These are phyloP conservation scores for Rosa chinensis DNA, from an alignment of 306 rosid species.

Conservation along the genomic window DNA sequence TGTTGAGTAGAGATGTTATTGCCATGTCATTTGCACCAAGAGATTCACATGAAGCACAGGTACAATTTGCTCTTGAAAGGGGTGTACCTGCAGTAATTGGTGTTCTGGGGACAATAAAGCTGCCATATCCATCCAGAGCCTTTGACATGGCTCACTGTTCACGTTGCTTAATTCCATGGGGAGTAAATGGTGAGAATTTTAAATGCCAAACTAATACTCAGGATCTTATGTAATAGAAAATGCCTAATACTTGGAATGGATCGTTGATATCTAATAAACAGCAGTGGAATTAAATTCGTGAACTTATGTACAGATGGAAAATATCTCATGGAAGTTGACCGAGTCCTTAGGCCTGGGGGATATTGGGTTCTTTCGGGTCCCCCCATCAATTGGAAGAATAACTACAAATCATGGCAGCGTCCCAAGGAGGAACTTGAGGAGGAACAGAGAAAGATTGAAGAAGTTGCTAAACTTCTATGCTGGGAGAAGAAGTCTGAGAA, in stretches of 20 bases:
- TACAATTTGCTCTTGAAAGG: constrained; percentile 97
- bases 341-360: constrained; percentile 98
- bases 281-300: neutral
- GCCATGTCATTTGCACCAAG: constrained; percentile 98
- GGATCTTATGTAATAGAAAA: neutral
- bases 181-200: constrained; percentile 69
- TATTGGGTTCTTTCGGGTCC: constrained; percentile 98
- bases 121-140: constrained; percentile 91
- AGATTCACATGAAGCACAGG: constrained; percentile 97
- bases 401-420: constrained; percentile 86
- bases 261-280: neutral
- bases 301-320: constrained; percentile 60
- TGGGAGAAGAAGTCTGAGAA: constrained; percentile 92
- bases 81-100: constrained; percentile 95
- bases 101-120: constrained; percentile 79
- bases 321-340: constrained; percentile 88
- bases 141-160: constrained; percentile 99
- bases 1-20: constrained; percentile 81
- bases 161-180: constrained; percentile 97
- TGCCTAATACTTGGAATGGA: neutral
- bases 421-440: constrained; percentile 79
- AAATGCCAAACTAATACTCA: neutral
- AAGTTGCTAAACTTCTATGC: constrained; percentile 83
- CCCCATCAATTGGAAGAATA: constrained; percentile 87
- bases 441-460: constrained; percentile 84